Evolutionary conservation across 2,329 filamentous ascomycete genomes (phyloP).

Genomic region (Gaeumannomyces tritici): DNA sequence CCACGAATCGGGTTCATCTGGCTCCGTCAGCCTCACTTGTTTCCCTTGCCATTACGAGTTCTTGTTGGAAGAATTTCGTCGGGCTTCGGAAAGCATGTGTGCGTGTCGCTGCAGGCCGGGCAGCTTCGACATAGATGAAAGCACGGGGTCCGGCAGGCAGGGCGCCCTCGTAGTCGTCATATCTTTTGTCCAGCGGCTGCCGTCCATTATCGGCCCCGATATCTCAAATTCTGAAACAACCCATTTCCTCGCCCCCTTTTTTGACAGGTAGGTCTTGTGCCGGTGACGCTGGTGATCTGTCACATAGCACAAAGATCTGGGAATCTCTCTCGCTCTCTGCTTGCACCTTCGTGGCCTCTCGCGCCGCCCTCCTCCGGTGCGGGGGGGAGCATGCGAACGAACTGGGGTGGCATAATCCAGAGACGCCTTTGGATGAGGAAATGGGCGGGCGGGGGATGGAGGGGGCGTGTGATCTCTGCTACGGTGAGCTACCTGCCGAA

Average conservation of each 20-base stretch:
- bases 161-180: background rate
- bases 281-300: slow-evolving; percentile 2
- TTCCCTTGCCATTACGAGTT: background rate
- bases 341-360: background rate
- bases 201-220: background rate
- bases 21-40: background rate
- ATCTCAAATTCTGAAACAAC: background rate
- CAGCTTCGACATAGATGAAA: background rate
- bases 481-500: background rate
- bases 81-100: background rate
- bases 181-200: background rate
- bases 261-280: slow-evolving; percentile 1
- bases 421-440: background rate
- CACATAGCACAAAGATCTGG: slow-evolving; percentile 5
- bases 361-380: background rate
- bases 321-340: background rate
- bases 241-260: background rate
- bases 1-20: background rate
- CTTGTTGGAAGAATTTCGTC: background rate
- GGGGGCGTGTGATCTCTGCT: background rate
- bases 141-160: background rate
- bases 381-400: background rate
- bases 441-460: background rate
- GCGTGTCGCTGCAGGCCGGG: background rate
- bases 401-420: background rate